Conservation (phyloP, 352 stramenopile species). For the Pythium insidiosum region DNA sequence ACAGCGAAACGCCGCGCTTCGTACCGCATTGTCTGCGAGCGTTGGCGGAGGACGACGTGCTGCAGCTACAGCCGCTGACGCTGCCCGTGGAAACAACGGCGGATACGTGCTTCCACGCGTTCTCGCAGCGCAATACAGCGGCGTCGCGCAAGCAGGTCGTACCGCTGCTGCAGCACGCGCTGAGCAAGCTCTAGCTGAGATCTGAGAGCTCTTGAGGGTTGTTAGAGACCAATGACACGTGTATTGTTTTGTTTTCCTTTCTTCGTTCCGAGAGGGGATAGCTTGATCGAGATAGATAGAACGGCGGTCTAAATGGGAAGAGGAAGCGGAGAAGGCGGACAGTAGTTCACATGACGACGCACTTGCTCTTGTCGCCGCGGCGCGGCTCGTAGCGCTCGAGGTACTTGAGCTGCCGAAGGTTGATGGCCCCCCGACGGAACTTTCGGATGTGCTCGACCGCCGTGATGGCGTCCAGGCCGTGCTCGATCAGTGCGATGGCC, state of each 20-base stretch:
- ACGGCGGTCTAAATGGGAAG: too few relatives aligned
- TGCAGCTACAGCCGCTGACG: slow-evolving; percentile 33
- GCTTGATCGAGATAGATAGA: too few relatives aligned
- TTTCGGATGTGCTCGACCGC: slow-evolving; percentile 96
- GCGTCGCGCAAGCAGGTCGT: slow-evolving; percentile 75
- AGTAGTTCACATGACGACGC: slow-evolving; percentile 68
- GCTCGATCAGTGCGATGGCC: slow-evolving; percentile 97
- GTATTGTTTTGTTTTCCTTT: neutral
- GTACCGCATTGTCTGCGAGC: slow-evolving; percentile 25
- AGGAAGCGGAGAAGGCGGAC: neutral
- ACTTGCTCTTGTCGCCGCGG: slow-evolving; percentile 69
- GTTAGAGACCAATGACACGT: neutral
- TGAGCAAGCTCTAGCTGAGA: slow-evolving; percentile 11
- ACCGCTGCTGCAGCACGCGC: slow-evolving; percentile 45
- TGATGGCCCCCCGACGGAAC: slow-evolving; percentile 94
- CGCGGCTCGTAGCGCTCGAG: slow-evolving; percentile 92
- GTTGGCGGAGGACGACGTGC: slow-evolving; percentile 23
- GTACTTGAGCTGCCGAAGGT: slow-evolving; percentile 97
- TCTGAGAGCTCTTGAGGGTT: neutral
- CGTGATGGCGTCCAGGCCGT: slow-evolving; percentile 92
- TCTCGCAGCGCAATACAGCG: slow-evolving; percentile 47
- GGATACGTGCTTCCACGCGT: slow-evolving; percentile 26
- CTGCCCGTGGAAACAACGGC: too few relatives aligned
- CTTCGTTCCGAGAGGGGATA: too few relatives aligned
- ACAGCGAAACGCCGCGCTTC: slow-evolving; percentile 9